These are phyloP conservation scores for Lasiosphaeria miniovina DNA, from an alignment of 495 filamentous ascomycete genomes.

Conservation along the genomic window DNA sequence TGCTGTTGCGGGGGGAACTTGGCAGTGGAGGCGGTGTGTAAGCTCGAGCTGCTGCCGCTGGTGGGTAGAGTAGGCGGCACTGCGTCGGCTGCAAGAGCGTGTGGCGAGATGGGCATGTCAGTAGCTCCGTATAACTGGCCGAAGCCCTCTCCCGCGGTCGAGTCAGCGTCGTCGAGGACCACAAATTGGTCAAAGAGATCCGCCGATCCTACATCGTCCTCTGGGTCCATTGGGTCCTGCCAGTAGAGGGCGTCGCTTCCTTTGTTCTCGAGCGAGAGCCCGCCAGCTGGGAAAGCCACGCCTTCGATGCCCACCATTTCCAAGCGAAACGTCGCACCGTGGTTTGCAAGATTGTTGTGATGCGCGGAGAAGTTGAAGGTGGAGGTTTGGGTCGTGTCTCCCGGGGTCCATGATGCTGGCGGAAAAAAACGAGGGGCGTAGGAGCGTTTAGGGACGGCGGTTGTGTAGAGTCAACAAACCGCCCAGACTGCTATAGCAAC, in stretches of 20 bases:
- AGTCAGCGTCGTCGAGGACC: constrained; percentile 37
- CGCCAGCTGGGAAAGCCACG: constrained; percentile 24
- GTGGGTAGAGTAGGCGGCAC: not conserved
- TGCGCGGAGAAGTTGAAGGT: constrained; percentile 4
- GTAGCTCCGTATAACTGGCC: constrained; percentile 18
- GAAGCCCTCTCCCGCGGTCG: constrained; percentile 20
- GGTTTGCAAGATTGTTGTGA: not conserved
- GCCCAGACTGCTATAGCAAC: constrained; percentile 26
- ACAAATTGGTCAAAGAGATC: constrained; percentile 50
- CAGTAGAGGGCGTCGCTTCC: constrained; percentile 32
- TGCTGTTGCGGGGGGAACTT: not conserved
- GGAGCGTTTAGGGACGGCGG: constrained; percentile 4
- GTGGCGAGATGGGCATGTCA: constrained; percentile 22
- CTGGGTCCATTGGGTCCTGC: constrained; percentile 33
- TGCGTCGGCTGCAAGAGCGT: not conserved
- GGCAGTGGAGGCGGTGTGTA: not conserved
- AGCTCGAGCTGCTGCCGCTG: not conserved
- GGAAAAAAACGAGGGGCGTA: constrained; percentile 7
- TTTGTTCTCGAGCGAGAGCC: constrained; percentile 36
- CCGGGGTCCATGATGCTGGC: constrained; percentile 16
- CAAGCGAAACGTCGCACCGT: not conserved
- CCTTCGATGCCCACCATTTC: constrained; percentile 28
- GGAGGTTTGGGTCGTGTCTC: constrained; percentile 6
- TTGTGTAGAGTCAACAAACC: constrained; percentile 27
- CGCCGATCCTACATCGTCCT: constrained; percentile 31